Evolutionary conservation across 345 rosid genomes (phyloP).

Genomic region (Toxicodendron radicans): DNA sequence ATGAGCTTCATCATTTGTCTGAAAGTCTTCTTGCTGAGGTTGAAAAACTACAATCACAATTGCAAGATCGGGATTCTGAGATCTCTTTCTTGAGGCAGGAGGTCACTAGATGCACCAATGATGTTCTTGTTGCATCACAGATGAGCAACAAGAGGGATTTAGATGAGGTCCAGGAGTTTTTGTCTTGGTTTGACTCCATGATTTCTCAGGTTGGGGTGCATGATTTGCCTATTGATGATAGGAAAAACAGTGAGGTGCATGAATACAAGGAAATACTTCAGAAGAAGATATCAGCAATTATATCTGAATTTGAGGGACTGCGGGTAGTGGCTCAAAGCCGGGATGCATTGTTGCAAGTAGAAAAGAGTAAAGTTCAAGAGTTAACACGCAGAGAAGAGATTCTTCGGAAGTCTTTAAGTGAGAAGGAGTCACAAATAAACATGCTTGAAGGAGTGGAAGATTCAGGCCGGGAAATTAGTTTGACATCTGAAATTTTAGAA

Average conservation of each 20-base stretch:
- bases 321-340: slow-evolving; percentile 52
- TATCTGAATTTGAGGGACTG: slow-evolving; percentile 60
- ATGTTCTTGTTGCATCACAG: slow-evolving; percentile 76
- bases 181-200: slow-evolving; percentile 60
- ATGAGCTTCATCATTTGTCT: slow-evolving; percentile 92
- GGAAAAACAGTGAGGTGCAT: slow-evolving; percentile 30
- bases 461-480: slow-evolving; percentile 35
- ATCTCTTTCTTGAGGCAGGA: slow-evolving; percentile 96
- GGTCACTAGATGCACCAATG: slow-evolving; percentile 92
- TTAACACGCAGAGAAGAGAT: slow-evolving; percentile 58
- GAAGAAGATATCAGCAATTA: slow-evolving; percentile 51
- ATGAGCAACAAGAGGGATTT: slow-evolving; percentile 50
- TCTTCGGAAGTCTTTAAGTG: slow-evolving; percentile 63
- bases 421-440: slow-evolving; percentile 61
- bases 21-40: slow-evolving; percentile 77
- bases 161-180: slow-evolving; percentile 54
- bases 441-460: slow-evolving; percentile 50
- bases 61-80: slow-evolving; percentile 87
- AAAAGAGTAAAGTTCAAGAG: slow-evolving; percentile 72
- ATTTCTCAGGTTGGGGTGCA: slow-evolving; percentile 45
- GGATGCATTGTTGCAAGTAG: slow-evolving; percentile 64
- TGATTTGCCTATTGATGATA: slow-evolving; percentile 43
- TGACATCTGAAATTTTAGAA: slow-evolving; percentile 69
- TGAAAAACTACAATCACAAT: slow-evolving; percentile 82
- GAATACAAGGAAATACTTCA: slow-evolving; percentile 64